Base-by-base conservation (phyloP, 495 filamentous ascomycete species). In the Hyaloscypha hepaticicola region DNA sequence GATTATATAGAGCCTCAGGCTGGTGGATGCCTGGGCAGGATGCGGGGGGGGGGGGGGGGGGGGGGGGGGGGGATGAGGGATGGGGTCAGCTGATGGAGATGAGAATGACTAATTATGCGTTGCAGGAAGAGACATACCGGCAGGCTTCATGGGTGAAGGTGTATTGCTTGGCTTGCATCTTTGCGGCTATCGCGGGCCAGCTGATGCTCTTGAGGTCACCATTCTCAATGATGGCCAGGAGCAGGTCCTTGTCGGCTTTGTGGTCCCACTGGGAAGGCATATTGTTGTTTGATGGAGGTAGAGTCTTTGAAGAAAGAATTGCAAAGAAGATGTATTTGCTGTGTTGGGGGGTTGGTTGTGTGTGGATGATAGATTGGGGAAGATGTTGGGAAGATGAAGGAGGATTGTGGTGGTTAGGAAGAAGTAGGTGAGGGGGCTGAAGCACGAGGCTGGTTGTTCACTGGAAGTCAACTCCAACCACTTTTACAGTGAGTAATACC, bases 91-190 rank as follows among this genome's bases (percentile, higher is more conserved):
- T 60, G 34, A 50, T 25, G 22, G 24, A 25, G 9, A 25, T 19
- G 57, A 5, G 31, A 6, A 21, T 45, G 31, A 73, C 38, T 45
- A 45, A 45, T 14, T 9, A 45, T 45, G 38, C 38, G 38, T 16
- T 45, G 38, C 11, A 45, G 38, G 38, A 45, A 19, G 31, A 16
- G 38, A 7, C 73, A 41, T 74, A 77, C 77, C 76, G 69, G 45
- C 77, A 71, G 8, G 59, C 73, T 49, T 78, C 74, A 67, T 71
- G 72, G 0, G 73, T 70, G 21, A 72, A 74, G 8, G 41, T 28
- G 7, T 66, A 69, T 2, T 72, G 73, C n/a, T 61, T 59, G 0
- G 60, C 55, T 4, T 60, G 49, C 74, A 79, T 72, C 22, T 59
- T 63, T 6, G 41, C 66, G 7, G 72, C 31, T 31, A 78, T 64